phyloP scores from a whole-genome alignment of 495 filamentous ascomycete species.

The Xylaria cubensis region DNA sequence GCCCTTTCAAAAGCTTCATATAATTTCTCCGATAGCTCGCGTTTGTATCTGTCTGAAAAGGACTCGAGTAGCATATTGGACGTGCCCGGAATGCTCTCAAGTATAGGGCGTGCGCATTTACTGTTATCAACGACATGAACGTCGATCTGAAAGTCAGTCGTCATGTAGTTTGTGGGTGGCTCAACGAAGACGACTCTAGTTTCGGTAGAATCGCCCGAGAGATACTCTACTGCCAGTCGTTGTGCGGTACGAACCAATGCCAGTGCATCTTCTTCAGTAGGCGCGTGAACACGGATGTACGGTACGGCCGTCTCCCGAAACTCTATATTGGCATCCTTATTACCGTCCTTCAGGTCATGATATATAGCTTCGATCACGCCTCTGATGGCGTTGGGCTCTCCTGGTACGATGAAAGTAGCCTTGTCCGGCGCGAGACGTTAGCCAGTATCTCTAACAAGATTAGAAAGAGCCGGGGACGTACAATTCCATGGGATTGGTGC shows the following conservation, averaged over 20 bases:
- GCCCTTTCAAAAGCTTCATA: slow-evolving; percentile 34
- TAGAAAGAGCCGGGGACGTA: not conserved
- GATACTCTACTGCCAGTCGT: slow-evolving; percentile 32
- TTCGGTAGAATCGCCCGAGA: slow-evolving; percentile 25
- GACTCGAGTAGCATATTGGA: not conserved
- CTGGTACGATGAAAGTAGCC: slow-evolving; percentile 35
- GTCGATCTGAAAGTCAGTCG: slow-evolving; percentile 26
- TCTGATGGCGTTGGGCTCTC: slow-evolving; percentile 24
- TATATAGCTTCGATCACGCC: slow-evolving; percentile 35
- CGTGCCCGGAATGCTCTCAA: not conserved
- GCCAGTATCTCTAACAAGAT: slow-evolving; percentile 6
- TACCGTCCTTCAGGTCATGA: slow-evolving; percentile 30
- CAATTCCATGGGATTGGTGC: not conserved
- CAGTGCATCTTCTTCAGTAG: slow-evolving; percentile 20
- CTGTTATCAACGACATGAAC: slow-evolving; percentile 21
- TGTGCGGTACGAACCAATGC: slow-evolving; percentile 36
- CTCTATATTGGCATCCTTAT: slow-evolving; percentile 18
- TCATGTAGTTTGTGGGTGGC: slow-evolving; percentile 23
- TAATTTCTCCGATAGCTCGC: slow-evolving; percentile 30
- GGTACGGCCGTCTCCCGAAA: slow-evolving; percentile 20
- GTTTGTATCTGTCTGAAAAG: slow-evolving; percentile 19
- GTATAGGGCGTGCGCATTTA: slow-evolving; percentile 21
- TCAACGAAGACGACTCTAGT: slow-evolving; percentile 31
- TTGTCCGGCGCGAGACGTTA: slow-evolving; percentile 18
- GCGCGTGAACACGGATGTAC: slow-evolving; percentile 28